Base-by-base conservation (phyloP, 2,329 filamentous ascomycete species). In the Alternaria ethzedia region DNA sequence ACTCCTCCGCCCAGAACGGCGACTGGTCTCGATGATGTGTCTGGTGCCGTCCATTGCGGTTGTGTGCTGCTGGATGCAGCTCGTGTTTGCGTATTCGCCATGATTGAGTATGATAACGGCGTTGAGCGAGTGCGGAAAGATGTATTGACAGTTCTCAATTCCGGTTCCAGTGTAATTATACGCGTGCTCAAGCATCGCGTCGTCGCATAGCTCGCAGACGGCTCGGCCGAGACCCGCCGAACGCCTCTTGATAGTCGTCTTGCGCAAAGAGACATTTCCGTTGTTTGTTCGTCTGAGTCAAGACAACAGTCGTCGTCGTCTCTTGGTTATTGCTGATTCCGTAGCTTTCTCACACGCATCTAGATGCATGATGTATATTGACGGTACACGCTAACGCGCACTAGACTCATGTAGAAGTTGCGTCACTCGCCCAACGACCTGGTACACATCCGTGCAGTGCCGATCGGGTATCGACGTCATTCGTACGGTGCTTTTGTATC, bases 1-100 rank as follows among this genome's bases (percentile, higher is more conserved):
- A 64, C 66, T 11, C 63, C 66, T 57, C 60, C 63, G 11, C 66
- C 66, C 8, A 68, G 45, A n/a, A 68, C 51, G 5, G 63, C 52
- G 41, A 68, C 26, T 10, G 63, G 46, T 30, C 65, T n/a, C 1
- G 57, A 61, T 5, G 60, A 59, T 9, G 46, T 59, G 21, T 61
- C 55, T 20, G 60, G 65, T 15, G 57, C n/a, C 2, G 17, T 56
- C 62, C 65, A 65, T 63, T 45, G 44, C 30, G 36, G 43, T 46
- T 56, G 10, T 8, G 54, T 43, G n/a, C 6, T 26, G 43, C 25
- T 55, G 15, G 59, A 65, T 13, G 45, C 45, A 43, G 17, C 21
- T 30, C 50, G 50, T 26, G 30, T 55, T 54, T 54, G 60, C 13
- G 47, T 44, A 12, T n/a, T 30, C n/a, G 56, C 26, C 47, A 54